phyloP scores from a whole-genome alignment of 768 basidiomycete species.

The Lentinus brumalis region DNA sequence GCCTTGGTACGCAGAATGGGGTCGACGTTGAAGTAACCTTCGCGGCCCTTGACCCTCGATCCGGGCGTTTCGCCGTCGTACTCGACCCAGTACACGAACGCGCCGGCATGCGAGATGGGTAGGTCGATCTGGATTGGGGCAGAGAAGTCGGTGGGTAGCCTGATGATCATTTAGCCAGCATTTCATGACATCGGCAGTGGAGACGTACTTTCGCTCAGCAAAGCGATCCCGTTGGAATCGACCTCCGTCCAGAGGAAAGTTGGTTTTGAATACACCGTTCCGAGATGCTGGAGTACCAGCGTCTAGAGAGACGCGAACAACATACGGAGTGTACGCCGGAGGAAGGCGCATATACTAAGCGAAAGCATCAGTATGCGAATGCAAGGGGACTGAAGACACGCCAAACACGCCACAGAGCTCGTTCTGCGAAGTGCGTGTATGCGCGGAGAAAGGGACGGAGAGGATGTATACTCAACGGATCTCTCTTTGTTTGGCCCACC shows the following conservation, averaged over 20 bases:
- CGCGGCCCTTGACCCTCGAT: conserved; percentile 74
- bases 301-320: conserved; percentile 87
- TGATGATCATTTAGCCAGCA: conserved; percentile 31
- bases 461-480: conserved; percentile 51
- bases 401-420: not conserved
- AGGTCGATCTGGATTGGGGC: conserved; percentile 94
- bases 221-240: conserved; percentile 76
- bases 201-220: conserved; percentile 71
- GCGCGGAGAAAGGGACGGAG: not conserved
- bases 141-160: conserved; percentile 82
- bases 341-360: conserved; percentile 92
- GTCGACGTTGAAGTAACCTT: conserved; percentile 97
- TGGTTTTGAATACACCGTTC: conserved; percentile 93
- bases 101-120: conserved; percentile 95
- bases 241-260: conserved; percentile 95
- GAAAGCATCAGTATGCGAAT: not conserved
- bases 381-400: not conserved
- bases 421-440: conserved; percentile 14
- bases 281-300: conserved; percentile 90
- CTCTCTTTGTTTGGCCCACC: conserved; percentile 87
- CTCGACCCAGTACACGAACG: conserved; percentile 94
- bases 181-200: conserved; percentile 6
- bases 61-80: conserved; percentile 67
- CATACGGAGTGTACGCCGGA: conserved; percentile 85
- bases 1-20: conserved; percentile 78